These are phyloP conservation scores for Backusella tarrabulga DNA, from an alignment of 192 early-diverging fungal genomes.

Conservation along the genomic window DNA sequence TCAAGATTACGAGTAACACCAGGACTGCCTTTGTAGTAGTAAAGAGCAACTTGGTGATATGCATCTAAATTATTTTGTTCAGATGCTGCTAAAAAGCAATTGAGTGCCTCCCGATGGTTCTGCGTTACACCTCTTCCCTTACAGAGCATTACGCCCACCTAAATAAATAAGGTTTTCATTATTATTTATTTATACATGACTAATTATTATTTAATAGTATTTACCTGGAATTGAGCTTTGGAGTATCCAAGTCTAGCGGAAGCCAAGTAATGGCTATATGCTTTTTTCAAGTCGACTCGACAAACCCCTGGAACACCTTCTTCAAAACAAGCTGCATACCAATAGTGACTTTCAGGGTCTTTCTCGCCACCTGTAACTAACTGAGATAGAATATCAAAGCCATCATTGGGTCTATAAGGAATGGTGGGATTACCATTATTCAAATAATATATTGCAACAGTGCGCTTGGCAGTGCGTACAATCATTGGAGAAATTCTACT, in stretches of 20 bases:
- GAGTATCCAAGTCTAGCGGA: constrained; percentile 24
- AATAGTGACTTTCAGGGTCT: constrained; percentile 30
- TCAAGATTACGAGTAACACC: constrained; percentile 26
- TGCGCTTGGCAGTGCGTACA: constrained; percentile 15
- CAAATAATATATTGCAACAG: constrained; percentile 31
- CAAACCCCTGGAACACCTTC: constrained; percentile 29
- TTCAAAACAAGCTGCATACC: constrained; percentile 35
- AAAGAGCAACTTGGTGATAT: constrained; percentile 29
- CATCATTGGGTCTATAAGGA: constrained; percentile 18
- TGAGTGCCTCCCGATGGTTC: constrained; percentile 34
- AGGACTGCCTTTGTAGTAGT: constrained; percentile 34
- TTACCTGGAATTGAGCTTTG: constrained; percentile 37
- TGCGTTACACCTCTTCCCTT: constrained; percentile 33
- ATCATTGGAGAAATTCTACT: neutral
- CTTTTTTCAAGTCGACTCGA: constrained; percentile 17
- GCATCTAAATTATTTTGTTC: constrained; percentile 25
- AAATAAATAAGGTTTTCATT: neutral
- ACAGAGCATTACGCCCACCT: constrained; percentile 41
- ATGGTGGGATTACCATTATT: constrained; percentile 23
- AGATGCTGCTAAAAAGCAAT: constrained; percentile 37
- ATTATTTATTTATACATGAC: neutral
- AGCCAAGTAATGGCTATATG: constrained; percentile 25
- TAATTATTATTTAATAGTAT: neutral
- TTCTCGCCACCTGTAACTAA: constrained; percentile 14
- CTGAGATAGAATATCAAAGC: constrained; percentile 25